A percentile compares a stretch with the other conserved stretches of the same genome.
phyloP scores from a whole-genome alignment of 2,329 filamentous ascomycete genomes.

The Nothopassalora personata region DNA sequence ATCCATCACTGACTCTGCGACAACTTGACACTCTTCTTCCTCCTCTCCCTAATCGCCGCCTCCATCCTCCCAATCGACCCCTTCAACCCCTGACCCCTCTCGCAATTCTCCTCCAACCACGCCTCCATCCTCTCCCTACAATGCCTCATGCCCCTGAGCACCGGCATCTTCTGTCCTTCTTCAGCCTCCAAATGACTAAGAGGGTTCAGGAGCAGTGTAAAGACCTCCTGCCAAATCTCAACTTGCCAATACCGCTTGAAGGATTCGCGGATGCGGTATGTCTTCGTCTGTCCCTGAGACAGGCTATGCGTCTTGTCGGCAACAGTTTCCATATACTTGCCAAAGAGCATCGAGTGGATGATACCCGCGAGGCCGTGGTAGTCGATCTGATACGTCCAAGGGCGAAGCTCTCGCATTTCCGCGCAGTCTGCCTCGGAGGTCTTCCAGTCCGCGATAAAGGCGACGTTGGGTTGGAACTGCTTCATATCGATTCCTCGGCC shows the following conservation, averaged over 20 bases:
- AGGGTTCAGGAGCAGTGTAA: slow-evolving; percentile 83
- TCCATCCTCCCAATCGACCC: slow-evolving; percentile 59
- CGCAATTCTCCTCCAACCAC: slow-evolving; percentile 76
- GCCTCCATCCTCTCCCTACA: slow-evolving; percentile 75
- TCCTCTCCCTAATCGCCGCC: slow-evolving; percentile 54
- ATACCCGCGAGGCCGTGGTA: slow-evolving; percentile 89
- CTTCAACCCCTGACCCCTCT: slow-evolving; percentile 63
- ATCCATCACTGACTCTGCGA: slow-evolving; percentile 1
- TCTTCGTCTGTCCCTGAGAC: slow-evolving; percentile 55
- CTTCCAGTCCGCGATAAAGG: slow-evolving; percentile 95
- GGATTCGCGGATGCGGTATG: slow-evolving; percentile 73
- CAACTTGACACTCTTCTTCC: slow-evolving; percentile 24
- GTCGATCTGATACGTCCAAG: slow-evolving; percentile 97
- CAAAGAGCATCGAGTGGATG: slow-evolving; percentile 83
- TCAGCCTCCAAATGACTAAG: slow-evolving; percentile 60
- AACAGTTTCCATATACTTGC: slow-evolving; percentile 84
- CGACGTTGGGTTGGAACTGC: slow-evolving; percentile 67
- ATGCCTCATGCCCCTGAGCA: slow-evolving; percentile 62
- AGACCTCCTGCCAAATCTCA: slow-evolving; percentile 78
- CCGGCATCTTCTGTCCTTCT: slow-evolving; percentile 63
- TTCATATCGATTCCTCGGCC: slow-evolving; percentile 92
- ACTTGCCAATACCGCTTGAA: slow-evolving; percentile 96
- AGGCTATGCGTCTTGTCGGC: slow-evolving; percentile 41
- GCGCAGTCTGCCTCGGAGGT: slow-evolving; percentile 81
- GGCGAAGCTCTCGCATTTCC: slow-evolving; percentile 88